phyloP scores from a whole-genome alignment of 164 flowering plant species.

The Chimonanthus salicifolius region DNA sequence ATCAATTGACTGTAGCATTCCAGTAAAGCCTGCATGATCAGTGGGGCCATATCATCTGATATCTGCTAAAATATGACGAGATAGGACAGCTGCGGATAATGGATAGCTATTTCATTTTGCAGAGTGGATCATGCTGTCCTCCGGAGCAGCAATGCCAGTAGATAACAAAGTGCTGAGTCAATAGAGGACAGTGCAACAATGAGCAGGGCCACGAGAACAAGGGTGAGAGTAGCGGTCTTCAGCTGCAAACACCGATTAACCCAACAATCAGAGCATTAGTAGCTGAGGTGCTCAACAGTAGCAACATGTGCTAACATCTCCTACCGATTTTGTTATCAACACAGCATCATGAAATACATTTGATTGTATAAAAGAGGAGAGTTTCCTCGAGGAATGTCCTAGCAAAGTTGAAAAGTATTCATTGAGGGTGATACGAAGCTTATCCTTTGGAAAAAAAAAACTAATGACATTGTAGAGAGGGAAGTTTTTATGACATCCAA shows the following conservation, averaged over 20 bases:
- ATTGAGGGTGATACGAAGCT: too few relatives aligned
- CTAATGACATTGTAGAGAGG: too few relatives aligned
- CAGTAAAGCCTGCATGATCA: not conserved
- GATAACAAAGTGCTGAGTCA: constrained; percentile 56
- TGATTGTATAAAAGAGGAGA: too few relatives aligned
- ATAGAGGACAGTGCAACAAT: constrained; percentile 69
- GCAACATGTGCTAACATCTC: too few relatives aligned
- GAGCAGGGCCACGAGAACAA: constrained; percentile 68
- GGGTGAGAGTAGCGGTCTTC: constrained; percentile 83
- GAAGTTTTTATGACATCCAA: too few relatives aligned
- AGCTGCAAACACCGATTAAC: constrained; percentile 41
- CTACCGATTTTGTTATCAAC: too few relatives aligned
- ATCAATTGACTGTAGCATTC: not conserved
- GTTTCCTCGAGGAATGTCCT: too few relatives aligned
- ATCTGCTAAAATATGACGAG: not conserved
- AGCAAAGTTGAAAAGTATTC: too few relatives aligned
- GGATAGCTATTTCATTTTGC: not conserved
- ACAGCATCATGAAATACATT: too few relatives aligned
- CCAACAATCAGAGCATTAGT: not conserved
- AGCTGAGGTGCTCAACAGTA: too few relatives aligned
- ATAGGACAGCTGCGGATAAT: not conserved
- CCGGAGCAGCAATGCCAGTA: constrained; percentile 55
- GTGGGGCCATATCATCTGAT: not conserved
- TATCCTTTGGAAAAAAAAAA: too few relatives aligned
- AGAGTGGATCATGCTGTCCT: constrained; percentile 33